Conservation (phyloP, 768 basidiomycete genomes). For the Amanita inopinata region DNA sequence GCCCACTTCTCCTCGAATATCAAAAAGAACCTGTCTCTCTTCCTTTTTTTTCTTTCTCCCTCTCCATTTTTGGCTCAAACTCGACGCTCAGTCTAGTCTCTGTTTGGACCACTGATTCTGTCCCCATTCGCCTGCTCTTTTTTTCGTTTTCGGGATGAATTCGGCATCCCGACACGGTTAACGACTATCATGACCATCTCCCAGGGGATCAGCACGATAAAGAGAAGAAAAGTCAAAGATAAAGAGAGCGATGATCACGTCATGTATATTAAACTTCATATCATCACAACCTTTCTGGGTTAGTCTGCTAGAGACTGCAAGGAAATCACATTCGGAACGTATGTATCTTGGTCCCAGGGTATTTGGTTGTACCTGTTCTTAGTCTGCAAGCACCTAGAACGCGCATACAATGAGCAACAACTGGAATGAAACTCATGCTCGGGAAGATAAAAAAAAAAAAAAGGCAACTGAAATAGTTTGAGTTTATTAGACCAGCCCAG, state of each 20-base stretch:
- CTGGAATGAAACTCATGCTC: background rate
- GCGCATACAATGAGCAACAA: no score
- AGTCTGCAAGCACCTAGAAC: background rate
- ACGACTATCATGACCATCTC: background rate
- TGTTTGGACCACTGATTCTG: background rate
- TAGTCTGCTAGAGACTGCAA: background rate
- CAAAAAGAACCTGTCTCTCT: background rate
- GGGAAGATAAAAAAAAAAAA: background rate
- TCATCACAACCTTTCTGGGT: slow-evolving; percentile 1
- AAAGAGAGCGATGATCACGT: background rate
- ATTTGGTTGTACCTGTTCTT: no score
- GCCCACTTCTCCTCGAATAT: background rate
- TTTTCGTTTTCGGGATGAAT: background rate
- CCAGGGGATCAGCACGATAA: background rate
- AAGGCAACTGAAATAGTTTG: slow-evolving; percentile 3
- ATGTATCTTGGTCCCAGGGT: no score
- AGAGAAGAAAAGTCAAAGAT: background rate
- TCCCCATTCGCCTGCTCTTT: background rate
- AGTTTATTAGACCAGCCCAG: background rate
- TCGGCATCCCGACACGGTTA: background rate
- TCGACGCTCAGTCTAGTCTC: background rate
- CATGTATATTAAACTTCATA: slow-evolving; percentile 5
- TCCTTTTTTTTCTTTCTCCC: background rate
- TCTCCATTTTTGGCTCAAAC: background rate
- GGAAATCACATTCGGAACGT: slow-evolving; percentile 1